Conservation (phyloP, 768 basidiomycete genomes). For the Tylopilus felleus region DNA sequence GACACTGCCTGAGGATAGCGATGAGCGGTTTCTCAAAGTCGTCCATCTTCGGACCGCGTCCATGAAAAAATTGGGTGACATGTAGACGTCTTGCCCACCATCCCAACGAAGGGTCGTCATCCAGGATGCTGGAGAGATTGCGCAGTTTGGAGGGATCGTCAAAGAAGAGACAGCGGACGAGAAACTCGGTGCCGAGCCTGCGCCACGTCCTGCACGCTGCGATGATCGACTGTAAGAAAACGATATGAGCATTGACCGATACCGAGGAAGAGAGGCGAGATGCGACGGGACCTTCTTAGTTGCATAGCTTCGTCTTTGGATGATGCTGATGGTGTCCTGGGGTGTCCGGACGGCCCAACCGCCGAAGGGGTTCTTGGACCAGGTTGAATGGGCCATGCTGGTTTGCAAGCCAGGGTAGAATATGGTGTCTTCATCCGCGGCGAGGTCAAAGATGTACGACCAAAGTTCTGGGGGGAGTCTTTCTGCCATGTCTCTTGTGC, state of each 20-base stretch:
- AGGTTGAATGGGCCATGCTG: constrained; percentile 59
- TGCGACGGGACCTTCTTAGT: constrained; percentile 61
- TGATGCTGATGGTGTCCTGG: constrained; percentile 51
- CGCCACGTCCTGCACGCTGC: constrained; percentile 65
- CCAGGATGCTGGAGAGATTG: constrained; percentile 49
- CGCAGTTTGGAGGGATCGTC: constrained; percentile 55
- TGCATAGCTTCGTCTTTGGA: constrained; percentile 58
- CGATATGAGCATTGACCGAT: background rate
- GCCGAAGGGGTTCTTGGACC: constrained; percentile 47
- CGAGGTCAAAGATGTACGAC: constrained; percentile 66
- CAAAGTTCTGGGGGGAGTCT: constrained; percentile 68
- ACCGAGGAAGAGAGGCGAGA: background rate
- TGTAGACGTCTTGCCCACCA: constrained; percentile 78
- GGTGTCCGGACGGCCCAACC: constrained; percentile 61
- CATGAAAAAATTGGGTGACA: constrained; percentile 48
- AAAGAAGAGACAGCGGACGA: constrained; percentile 70
- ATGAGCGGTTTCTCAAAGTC: constrained; percentile 54
- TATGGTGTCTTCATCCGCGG: constrained; percentile 67
- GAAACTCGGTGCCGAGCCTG: constrained; percentile 56
- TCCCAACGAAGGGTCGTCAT: constrained; percentile 51
- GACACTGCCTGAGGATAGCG: constrained; percentile 59
- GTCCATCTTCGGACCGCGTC: constrained; percentile 40
- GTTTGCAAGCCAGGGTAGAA: constrained; percentile 61
- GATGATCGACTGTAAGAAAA: constrained; percentile 53
- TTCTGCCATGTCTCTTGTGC: constrained; percentile 21